A percentile compares a stretch with the other conserved stretches of the same genome.
These are phyloP conservation scores for Coniochaeta sp. DNA, from an alignment of 2,329 filamentous ascomycete genomes.

Conservation along the genomic window DNA sequence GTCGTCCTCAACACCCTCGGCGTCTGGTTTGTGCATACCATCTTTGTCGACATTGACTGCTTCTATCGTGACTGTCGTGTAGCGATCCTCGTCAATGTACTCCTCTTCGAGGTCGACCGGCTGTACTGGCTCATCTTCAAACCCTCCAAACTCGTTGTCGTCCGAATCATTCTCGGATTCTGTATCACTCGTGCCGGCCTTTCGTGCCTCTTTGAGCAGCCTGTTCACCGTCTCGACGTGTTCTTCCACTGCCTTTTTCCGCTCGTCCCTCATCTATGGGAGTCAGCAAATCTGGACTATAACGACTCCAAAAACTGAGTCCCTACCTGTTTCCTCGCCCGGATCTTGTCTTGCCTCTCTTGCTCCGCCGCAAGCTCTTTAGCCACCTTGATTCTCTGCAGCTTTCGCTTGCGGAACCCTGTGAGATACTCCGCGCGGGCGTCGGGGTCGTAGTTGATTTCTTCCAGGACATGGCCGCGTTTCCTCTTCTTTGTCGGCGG, in stretches of 20 bases:
- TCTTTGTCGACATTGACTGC: conserved; percentile 73
- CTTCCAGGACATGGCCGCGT: conserved; percentile 53
- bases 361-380: conserved; percentile 73
- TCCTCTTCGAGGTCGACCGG: conserved; percentile 78
- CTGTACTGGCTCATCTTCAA: conserved; percentile 42
- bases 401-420: conserved; percentile 94
- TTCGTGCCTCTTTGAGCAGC: conserved; percentile 56
- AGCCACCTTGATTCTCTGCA: conserved; percentile 75
- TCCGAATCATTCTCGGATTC: conserved; percentile 46
- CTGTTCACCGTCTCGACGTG: conserved; percentile 73
- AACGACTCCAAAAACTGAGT: neutral
- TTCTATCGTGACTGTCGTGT: conserved; percentile 90
- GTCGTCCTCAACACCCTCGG: conserved; percentile 27
- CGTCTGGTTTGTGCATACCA: conserved; percentile 53
- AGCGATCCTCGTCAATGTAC: conserved; percentile 93
- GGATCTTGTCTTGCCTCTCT: conserved; percentile 69
- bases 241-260: conserved; percentile 71
- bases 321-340: conserved; percentile 60
- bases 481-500: conserved; percentile 62
- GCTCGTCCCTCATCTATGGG: conserved; percentile 69
- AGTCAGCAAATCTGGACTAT: conserved; percentile 3
- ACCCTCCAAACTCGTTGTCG: conserved; percentile 37
- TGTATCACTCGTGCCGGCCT: conserved; percentile 31
- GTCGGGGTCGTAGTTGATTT: conserved; percentile 75
- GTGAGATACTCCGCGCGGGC: conserved; percentile 84